These are phyloP conservation scores for Pyrenophora seminiperda DNA, from an alignment of 2,329 filamentous ascomycete species.

Conservation along the genomic window DNA sequence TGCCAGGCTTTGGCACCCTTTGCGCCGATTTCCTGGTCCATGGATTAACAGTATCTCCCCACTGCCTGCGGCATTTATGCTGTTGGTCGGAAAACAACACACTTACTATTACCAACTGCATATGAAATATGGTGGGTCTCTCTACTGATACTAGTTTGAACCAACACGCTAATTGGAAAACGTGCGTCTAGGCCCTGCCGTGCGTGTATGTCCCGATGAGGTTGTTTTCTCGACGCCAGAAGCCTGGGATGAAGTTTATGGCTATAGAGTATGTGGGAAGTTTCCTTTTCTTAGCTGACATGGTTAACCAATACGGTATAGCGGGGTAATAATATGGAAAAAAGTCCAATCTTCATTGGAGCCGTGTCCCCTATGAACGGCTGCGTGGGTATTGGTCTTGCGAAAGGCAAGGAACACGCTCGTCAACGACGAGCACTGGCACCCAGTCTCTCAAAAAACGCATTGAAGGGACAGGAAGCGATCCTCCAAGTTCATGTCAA, in stretches of 20 bases:
- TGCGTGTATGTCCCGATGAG: background rate
- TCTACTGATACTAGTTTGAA: too few relatives aligned
- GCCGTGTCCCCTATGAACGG: background rate
- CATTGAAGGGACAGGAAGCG: background rate
- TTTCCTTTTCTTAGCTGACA: too few relatives aligned
- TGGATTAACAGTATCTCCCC: background rate
- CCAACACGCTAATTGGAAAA: too few relatives aligned
- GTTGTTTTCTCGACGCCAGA: background rate
- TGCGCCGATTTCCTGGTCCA: background rate
- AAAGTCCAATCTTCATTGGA: background rate
- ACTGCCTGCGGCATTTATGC: background rate
- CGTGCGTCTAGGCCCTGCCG: background rate
- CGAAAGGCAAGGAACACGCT: background rate
- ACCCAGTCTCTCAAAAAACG: background rate
- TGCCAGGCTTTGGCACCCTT: background rate
- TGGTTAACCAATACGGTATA: background rate
- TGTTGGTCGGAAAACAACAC: background rate
- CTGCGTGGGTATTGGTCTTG: conserved; percentile 1
- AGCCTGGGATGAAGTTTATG: background rate
- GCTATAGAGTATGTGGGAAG: background rate
- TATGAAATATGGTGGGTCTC: background rate
- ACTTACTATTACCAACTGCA: conserved; percentile 2
- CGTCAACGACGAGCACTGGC: conserved; percentile 5
- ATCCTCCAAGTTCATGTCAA: background rate
- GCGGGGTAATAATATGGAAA: background rate